These are phyloP conservation scores for Ceratobasidium sp. DNA, from an alignment of 1,284 basidiomycete species.

Conservation along the genomic window DNA sequence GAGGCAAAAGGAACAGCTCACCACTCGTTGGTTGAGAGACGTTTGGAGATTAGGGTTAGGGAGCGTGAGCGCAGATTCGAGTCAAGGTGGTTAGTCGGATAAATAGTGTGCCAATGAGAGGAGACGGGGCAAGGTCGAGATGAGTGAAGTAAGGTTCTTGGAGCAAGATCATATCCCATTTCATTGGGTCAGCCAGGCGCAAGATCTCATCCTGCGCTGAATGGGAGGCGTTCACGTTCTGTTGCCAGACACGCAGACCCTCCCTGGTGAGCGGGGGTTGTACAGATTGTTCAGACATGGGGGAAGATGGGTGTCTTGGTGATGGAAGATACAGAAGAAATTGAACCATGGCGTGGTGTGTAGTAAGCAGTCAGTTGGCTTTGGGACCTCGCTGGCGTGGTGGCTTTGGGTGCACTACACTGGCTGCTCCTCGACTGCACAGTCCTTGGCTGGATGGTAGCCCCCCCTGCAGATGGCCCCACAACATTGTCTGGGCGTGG, in stretches of 20 bases:
- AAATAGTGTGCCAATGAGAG: constrained; percentile 52
- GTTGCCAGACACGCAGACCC: constrained; percentile 51
- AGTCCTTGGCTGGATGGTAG: not conserved
- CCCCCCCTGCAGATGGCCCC: not conserved
- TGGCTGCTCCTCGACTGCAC: not conserved
- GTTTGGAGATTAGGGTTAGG: constrained; percentile 53
- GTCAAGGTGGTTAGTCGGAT: constrained; percentile 50
- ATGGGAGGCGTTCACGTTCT: constrained; percentile 53
- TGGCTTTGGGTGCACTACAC: too few relatives aligned
- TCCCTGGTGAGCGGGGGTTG: not conserved
- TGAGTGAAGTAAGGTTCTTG: constrained; percentile 56
- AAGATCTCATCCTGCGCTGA: constrained; percentile 51
- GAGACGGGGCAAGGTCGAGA: constrained; percentile 33
- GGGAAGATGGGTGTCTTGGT: not conserved
- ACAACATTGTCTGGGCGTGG: not conserved
- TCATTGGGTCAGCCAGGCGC: constrained; percentile 44
- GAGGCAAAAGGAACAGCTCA: constrained; percentile 49
- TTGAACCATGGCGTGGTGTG: not conserved
- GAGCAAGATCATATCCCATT: constrained; percentile 53
- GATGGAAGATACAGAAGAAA: not conserved
- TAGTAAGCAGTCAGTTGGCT: not conserved
- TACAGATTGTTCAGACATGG: not conserved
- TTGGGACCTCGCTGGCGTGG: not conserved
- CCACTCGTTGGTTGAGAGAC: constrained; percentile 52
- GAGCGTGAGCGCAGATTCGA: constrained; percentile 48